phyloP scores from a whole-genome alignment of 2,329 filamentous ascomycete species.

The Colletotrichum magnum region DNA sequence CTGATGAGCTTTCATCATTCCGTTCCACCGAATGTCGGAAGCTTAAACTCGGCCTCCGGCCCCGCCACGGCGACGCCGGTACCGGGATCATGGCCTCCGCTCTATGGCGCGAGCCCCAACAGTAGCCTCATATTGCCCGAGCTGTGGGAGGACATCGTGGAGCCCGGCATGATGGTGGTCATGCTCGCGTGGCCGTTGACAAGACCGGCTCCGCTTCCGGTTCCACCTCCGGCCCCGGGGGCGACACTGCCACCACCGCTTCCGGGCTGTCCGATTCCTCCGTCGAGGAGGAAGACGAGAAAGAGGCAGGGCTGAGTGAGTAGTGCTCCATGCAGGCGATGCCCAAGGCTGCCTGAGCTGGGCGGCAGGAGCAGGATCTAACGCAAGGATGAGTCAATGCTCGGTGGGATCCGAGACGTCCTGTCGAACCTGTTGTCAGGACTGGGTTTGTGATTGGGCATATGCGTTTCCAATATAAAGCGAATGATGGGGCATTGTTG shows the following conservation, averaged over 20 bases:
- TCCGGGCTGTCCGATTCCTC: neutral
- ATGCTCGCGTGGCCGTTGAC: conserved; percentile 36
- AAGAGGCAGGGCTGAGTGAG: conserved; percentile 11
- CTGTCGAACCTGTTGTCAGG: neutral
- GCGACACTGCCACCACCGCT: neutral
- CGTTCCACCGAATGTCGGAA: neutral
- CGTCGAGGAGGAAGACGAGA: conserved; percentile 11
- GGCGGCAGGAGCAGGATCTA: neutral
- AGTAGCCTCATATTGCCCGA: conserved; percentile 36
- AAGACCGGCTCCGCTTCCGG: neutral
- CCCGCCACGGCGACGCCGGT: neutral
- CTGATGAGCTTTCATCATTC: conserved; percentile 33
- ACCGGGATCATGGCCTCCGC: neutral
- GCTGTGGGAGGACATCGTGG: conserved; percentile 39
- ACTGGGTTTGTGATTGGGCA: conserved; percentile 12
- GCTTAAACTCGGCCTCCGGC: neutral
- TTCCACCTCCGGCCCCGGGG: neutral
- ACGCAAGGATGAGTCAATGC: neutral
- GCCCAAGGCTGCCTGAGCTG: neutral
- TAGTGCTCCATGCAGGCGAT: neutral
- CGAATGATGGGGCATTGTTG: conserved; percentile 31
- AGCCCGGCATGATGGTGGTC: conserved; percentile 40
- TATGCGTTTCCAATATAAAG: conserved; percentile 15
- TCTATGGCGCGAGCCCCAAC: neutral
- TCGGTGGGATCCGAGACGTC: neutral